Percentiles rank a stretch among this genome's conserved stretches.
Conservation (phyloP, 2,329 filamentous ascomycete genomes). For the Xylaria sp. region DNA sequence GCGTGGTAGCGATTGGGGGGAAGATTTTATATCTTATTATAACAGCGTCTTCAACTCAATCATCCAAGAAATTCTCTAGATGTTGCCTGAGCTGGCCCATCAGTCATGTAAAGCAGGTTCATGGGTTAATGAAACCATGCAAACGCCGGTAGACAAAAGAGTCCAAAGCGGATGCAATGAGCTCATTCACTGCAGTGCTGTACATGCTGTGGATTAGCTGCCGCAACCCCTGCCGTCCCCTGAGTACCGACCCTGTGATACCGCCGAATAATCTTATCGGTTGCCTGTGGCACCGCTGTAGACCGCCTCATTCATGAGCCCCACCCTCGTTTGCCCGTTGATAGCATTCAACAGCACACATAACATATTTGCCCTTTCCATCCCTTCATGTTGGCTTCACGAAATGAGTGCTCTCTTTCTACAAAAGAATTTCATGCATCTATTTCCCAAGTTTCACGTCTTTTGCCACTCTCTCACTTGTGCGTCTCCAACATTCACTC, state of each 20-base stretch:
- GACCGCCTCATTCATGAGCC: slow-evolving; percentile 6
- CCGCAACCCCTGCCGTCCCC: background rate
- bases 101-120: background rate
- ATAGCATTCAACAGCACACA: background rate
- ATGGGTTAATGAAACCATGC: background rate
- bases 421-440: background rate
- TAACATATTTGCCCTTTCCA: background rate
- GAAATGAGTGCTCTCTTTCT: background rate
- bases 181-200: background rate
- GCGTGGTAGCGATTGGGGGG: slow-evolving; percentile 9
- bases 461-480: background rate
- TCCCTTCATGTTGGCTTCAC: background rate
- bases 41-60: slow-evolving; percentile 14
- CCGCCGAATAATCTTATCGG: background rate
- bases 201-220: background rate
- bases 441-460: background rate
- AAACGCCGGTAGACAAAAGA: background rate
- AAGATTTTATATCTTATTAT: slow-evolving; percentile 2
- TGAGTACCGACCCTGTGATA: background rate
- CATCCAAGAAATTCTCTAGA: background rate
- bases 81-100: background rate
- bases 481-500: background rate
- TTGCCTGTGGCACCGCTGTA: background rate
- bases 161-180: too few species aligned
- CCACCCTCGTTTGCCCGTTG: background rate